A percentile compares a stretch with the other conserved stretches of the same genome.
Conservation (phyloP, 495 filamentous ascomycete species). For the Cercophora sp. region DNA sequence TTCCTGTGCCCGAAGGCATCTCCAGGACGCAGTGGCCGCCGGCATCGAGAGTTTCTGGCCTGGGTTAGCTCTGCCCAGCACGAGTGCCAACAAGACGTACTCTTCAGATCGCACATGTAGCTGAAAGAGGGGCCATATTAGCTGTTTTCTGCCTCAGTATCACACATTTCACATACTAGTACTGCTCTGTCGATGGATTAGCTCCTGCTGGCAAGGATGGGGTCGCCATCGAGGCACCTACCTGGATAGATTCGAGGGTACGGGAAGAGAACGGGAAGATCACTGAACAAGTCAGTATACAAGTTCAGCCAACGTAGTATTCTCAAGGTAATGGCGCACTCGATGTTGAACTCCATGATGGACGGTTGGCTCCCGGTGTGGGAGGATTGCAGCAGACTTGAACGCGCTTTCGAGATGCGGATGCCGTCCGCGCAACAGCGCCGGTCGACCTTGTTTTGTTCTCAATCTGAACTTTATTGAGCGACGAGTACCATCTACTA, state of each 20-base stretch:
- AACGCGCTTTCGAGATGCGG: no score
- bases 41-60: slow-evolving; percentile 76
- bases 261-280: slow-evolving; percentile 91
- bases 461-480: no score
- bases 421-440: not conserved
- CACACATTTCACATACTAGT: slow-evolving; percentile 79
- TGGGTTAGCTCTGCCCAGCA: not conserved
- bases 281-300: slow-evolving; percentile 55
- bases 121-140: no score
- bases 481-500: no score
- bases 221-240: slow-evolving; percentile 25
- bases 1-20: slow-evolving; percentile 99
- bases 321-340: slow-evolving; percentile 33
- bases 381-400: not conserved
- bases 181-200: slow-evolving; percentile 62
- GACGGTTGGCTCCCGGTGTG: not conserved
- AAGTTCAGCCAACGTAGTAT: no score
- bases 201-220: not conserved
- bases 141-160: no score
- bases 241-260: slow-evolving; percentile 95
- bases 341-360: slow-evolving; percentile 93
- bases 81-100: slow-evolving; percentile 29
- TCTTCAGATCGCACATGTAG: slow-evolving; percentile 99
- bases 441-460: not conserved
- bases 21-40: slow-evolving; percentile 97